These are phyloP conservation scores for Abrus precatorius DNA, from an alignment of 306 rosid species.

Conservation along the genomic window DNA sequence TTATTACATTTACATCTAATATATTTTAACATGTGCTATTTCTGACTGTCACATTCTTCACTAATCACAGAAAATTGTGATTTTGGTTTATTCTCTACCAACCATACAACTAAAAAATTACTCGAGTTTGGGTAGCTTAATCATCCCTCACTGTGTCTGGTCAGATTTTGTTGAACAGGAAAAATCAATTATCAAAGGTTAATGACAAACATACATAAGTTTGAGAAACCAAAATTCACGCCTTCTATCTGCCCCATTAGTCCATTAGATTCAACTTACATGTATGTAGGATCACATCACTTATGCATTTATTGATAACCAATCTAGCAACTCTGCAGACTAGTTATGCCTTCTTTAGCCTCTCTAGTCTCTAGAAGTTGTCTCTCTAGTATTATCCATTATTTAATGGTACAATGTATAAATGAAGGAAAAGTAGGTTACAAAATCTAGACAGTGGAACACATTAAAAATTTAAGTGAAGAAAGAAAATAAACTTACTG, in stretches of 20 bases:
- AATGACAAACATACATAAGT: background rate
- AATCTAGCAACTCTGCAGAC: background rate
- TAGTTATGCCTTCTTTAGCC: background rate
- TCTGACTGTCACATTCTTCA: background rate
- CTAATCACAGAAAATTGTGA: background rate
- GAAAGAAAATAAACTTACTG: slow-evolving; percentile 66
- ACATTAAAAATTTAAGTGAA: slow-evolving; percentile 21
- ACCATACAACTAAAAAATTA: background rate
- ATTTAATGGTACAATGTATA: background rate
- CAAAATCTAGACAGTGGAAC: slow-evolving; percentile 9
- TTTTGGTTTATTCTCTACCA: background rate
- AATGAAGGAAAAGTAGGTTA: slow-evolving; percentile 29
- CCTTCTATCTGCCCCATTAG: background rate
- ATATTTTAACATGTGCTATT: background rate
- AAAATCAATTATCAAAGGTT: background rate
- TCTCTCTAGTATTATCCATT: slow-evolving; percentile 15
- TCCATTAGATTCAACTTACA: background rate
- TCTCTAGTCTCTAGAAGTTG: background rate
- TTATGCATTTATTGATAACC: background rate
- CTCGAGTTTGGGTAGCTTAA: background rate
- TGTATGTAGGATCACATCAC: slow-evolving; percentile 2
- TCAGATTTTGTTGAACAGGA: background rate
- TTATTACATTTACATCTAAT: background rate
- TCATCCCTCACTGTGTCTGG: background rate
- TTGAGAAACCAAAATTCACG: background rate